Evolutionary conservation across 352 stramenopile genomes (phyloP).

Genomic region (Globisporangium iwayamae): DNA sequence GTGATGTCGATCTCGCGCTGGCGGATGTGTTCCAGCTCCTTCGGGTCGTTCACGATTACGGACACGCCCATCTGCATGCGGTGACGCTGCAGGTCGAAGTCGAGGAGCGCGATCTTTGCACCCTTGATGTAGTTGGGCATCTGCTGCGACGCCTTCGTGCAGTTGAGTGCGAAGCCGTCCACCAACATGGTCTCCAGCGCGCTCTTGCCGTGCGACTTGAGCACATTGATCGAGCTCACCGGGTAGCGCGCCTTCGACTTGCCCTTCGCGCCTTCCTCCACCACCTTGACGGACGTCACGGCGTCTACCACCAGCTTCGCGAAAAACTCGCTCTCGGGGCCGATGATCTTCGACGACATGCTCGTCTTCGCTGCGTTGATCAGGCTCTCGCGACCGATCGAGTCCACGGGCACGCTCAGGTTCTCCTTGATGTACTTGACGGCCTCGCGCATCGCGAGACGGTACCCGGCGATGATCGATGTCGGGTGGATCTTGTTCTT

Average conservation of each 20-base stretch:
- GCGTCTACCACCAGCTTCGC: conserved; percentile 97
- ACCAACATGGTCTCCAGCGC: conserved; percentile 90
- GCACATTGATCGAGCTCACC: conserved; percentile 97
- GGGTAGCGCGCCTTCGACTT: conserved; percentile 93
- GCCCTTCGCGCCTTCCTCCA: conserved; percentile 78
- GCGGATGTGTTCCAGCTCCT: conserved; percentile 97
- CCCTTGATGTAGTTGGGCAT: conserved; percentile 96
- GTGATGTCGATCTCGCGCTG: conserved; percentile 99
- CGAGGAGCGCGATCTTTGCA: conserved; percentile 96
- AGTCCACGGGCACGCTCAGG: conserved; percentile 94
- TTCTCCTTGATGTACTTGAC: conserved; percentile 99
- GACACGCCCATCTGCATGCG: conserved; percentile 97
- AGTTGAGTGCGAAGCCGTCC: conserved; percentile 97
- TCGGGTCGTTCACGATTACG: conserved; percentile 91
- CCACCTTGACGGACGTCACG: conserved; percentile 95
- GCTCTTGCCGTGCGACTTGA: conserved; percentile 95
- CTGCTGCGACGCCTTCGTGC: conserved; percentile 94
- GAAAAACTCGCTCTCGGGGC: conserved; percentile 97
- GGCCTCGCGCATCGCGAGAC: conserved; percentile 97
- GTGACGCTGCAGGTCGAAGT: conserved; percentile 99
- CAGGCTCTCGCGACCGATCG: conserved; percentile 93
- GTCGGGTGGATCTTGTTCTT: conserved; percentile 99
- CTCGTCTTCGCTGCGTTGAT: conserved; percentile 97
- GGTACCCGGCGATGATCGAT: conserved; percentile 98
- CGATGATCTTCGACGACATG: conserved; percentile 99